Evolutionary conservation across 768 basidiomycete species (phyloP), one percentile per base, ranked within the genome.

Genomic region (Asterophora lycoperdoides): DNA sequence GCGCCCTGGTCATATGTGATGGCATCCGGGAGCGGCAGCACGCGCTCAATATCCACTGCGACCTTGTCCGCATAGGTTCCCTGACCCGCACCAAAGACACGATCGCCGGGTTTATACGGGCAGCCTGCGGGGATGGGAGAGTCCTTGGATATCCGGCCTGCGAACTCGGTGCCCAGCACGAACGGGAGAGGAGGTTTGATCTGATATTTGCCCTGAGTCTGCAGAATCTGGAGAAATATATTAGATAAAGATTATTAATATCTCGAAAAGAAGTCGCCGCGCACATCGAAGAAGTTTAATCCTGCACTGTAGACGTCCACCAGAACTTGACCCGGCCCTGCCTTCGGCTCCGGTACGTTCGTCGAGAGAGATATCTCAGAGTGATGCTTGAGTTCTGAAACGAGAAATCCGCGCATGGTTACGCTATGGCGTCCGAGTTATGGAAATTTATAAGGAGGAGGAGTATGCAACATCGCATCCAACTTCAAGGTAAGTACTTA

Each of bases 181-280:
- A 94, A 96, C 0, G 94, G 94, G 33, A 91, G 74, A 0, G 88
- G 79, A 0, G 89, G 91, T 60, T 93, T 85, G 46, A 67, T 65
- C 60, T 95, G 93, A 63, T 95, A 88, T 71, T 89, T 93, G 41
- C 93, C 93, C 66, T 93, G 90, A 0, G 83, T 72, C 70, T 93
- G 91, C 20, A 95, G 69, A 54, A 92, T 90, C 82, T 89, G 53
- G 54, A 15, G n/a, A n/a, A n/a, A n/a, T n/a, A n/a, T n/a, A n/a
- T n/a, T n/a, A n/a, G n/a, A n/a, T n/a, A n/a, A n/a, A n/a, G n/a
- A n/a, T n/a, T n/a, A n/a, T n/a, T n/a, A n/a, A n/a, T n/a, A n/a
- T 17, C 14, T 6, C 23, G 6, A 23, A 23, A 23, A 6, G 23
- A 34, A 18, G 19, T 44, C 17, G 32, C 45, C 18, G 59, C 69